These are phyloP conservation scores for Cardamine resedifolia DNA, from an alignment of 345 rosid genomes.

Conservation along the genomic window DNA sequence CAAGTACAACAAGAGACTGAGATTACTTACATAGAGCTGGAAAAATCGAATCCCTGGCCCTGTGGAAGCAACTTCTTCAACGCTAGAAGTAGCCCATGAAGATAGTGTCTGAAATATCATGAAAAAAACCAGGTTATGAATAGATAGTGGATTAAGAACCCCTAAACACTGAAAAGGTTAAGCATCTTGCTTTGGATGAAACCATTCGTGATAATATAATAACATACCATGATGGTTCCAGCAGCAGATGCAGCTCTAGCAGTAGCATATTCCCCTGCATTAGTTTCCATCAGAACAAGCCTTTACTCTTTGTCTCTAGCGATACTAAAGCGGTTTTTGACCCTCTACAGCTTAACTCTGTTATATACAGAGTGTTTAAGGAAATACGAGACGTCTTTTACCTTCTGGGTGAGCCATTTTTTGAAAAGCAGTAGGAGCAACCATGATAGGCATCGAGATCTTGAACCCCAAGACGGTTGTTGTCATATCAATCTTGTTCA, in stretches of 20 bases:
- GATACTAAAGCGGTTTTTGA: background rate
- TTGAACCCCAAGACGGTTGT: slow-evolving; percentile 77
- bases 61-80: slow-evolving; percentile 93
- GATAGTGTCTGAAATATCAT: slow-evolving; percentile 64
- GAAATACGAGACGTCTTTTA: slow-evolving; percentile 1
- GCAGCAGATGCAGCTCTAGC: slow-evolving; percentile 91
- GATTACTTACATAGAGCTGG: slow-evolving; percentile 79
- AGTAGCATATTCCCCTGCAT: slow-evolving; percentile 87
- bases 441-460: slow-evolving; percentile 88
- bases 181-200: background rate
- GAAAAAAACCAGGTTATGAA: background rate
- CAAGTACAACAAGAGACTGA: background rate
- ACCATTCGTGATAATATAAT: background rate
- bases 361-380: slow-evolving; percentile 19
- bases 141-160: background rate
- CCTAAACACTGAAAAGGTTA: background rate
- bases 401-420: slow-evolving; percentile 97
- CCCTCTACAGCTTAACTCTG: background rate
- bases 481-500: slow-evolving; percentile 72
- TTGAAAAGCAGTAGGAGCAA: slow-evolving; percentile 89
- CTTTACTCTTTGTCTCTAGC: background rate
- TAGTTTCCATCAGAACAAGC: background rate
- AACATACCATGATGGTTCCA: slow-evolving; percentile 76
- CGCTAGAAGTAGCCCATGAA: slow-evolving; percentile 91
- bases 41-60: slow-evolving; percentile 86